A percentile compares a stretch with the other conserved stretches of the same genome.
Evolutionary conservation across 2,329 filamentous ascomycete genomes (phyloP).

Genomic region (Hypoxylon sp.): DNA sequence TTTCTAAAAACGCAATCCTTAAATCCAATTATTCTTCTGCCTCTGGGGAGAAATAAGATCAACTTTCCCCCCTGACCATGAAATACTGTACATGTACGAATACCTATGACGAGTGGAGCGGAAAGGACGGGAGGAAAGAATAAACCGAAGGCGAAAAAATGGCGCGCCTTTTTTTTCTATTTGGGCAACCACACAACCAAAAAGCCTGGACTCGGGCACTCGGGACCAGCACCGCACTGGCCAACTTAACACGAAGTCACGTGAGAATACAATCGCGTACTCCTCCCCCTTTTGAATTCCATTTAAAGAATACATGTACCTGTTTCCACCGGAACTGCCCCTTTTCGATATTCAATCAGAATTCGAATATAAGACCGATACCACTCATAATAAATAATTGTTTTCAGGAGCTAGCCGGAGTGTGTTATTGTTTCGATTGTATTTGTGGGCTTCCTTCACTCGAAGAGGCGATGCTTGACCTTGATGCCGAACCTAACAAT

Average conservation of each 20-base stretch:
- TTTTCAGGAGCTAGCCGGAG: neutral
- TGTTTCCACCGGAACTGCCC: neutral
- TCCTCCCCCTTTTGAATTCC: conserved; percentile 15
- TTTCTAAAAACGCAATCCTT: too few species aligned
- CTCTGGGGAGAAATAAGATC: conserved; percentile 35
- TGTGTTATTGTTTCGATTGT: conserved; percentile 1
- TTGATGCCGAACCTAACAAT: neutral
- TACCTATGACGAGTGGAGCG: conserved; percentile 13
- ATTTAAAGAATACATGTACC: neutral
- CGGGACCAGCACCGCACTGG: conserved; percentile 22
- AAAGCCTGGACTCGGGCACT: conserved; percentile 25
- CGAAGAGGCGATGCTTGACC: neutral
- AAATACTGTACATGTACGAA: neutral
- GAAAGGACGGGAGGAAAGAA: conserved; percentile 8
- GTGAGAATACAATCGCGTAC: conserved; percentile 25
- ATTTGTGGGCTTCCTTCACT: neutral
- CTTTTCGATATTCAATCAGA: neutral
- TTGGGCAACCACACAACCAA: neutral
- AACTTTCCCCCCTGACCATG: conserved; percentile 26
- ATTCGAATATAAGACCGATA: too few species aligned
- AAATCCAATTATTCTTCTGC: conserved; percentile 11
- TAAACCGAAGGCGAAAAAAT: conserved; percentile 38
- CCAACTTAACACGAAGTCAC: conserved; percentile 45
- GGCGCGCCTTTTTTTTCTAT: conserved; percentile 30
- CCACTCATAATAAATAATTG: too few species aligned